phyloP scores from a whole-genome alignment of 768 basidiomycete genomes.

The Tricholoma furcatifolium region DNA sequence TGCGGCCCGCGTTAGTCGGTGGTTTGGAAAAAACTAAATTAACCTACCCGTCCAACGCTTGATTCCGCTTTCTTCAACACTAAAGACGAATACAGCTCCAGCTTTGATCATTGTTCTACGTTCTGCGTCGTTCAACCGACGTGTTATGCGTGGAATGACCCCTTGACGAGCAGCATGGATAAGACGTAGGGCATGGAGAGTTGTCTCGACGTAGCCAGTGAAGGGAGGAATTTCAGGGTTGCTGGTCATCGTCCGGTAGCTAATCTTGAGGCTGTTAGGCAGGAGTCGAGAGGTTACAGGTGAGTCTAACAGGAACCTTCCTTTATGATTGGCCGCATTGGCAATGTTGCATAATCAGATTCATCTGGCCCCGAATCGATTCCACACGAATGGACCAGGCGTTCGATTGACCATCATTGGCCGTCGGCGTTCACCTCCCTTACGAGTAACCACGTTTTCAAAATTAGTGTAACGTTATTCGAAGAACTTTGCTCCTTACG shows the following conservation, averaged over 20 bases:
- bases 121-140: conserved; percentile 82
- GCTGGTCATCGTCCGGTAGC: conserved; percentile 43
- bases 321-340: conserved; percentile 43
- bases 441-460: conserved; percentile 26
- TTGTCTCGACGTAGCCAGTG: conserved; percentile 79
- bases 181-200: conserved; percentile 76
- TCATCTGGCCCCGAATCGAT: conserved; percentile 38
- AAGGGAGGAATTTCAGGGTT: conserved; percentile 65
- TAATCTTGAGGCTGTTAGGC: conserved; percentile 60
- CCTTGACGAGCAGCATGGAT: conserved; percentile 82
- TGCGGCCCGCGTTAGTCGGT: conserved; percentile 16
- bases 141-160: conserved; percentile 78
- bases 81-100: conserved; percentile 83
- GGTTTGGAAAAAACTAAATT: conserved; percentile 8
- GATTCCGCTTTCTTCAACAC: conserved; percentile 86
- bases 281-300: conserved; percentile 41
- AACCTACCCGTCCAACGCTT: conserved; percentile 77
- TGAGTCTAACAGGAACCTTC: conserved; percentile 39
- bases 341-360: conserved; percentile 38
- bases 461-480: conserved; percentile 37
- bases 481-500: conserved; percentile 40
- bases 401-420: conserved; percentile 34
- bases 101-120: conserved; percentile 61
- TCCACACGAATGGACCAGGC: conserved; percentile 27
- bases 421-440: conserved; percentile 40